Conservation (phyloP, 2,329 filamentous ascomycete genomes). For the Elsinoe necatrix region DNA sequence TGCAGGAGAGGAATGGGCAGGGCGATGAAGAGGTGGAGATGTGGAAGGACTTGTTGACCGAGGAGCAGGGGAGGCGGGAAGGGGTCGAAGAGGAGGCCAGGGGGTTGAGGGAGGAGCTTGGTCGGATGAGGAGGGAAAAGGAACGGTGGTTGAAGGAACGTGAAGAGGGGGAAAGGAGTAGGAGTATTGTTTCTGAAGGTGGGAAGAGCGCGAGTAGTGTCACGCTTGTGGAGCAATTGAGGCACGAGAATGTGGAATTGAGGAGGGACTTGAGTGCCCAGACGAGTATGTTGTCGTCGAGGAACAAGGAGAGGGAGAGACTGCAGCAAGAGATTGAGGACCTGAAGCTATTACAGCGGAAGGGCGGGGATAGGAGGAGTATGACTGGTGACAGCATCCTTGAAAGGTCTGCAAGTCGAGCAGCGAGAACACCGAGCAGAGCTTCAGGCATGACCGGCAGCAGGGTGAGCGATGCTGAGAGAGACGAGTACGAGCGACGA, state of each 20-base stretch:
- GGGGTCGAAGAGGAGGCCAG: constrained; percentile 85
- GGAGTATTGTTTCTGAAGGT: constrained; percentile 22
- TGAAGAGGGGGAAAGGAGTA: constrained; percentile 39
- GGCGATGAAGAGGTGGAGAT: constrained; percentile 55
- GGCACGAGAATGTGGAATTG: constrained; percentile 86
- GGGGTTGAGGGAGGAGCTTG: constrained; percentile 73
- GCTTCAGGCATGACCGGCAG: constrained; percentile 62
- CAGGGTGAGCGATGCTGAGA: constrained; percentile 61
- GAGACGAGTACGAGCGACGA: constrained; percentile 77
- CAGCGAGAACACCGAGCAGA: constrained; percentile 65
- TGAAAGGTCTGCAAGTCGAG: constrained; percentile 85
- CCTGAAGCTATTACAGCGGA: constrained; percentile 76
- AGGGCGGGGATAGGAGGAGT: constrained; percentile 52
- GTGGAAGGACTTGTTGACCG: constrained; percentile 89
- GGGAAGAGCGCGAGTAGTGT: constrained; percentile 49
- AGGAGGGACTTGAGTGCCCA: constrained; percentile 89
- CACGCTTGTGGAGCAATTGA: constrained; percentile 74
- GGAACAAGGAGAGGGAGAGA: constrained; percentile 89
- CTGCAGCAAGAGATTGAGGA: constrained; percentile 97
- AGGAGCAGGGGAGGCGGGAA: constrained; percentile 80
- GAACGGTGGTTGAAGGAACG: not conserved
- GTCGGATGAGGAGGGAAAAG: constrained; percentile 40
- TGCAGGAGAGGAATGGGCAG: constrained; percentile 45
- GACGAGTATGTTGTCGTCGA: constrained; percentile 92
- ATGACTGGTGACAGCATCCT: constrained; percentile 78